These are phyloP conservation scores for Antitrichia curtipendula DNA, from an alignment of 225 moss, liverwort and hornwort genomes.

Conservation along the genomic window DNA sequence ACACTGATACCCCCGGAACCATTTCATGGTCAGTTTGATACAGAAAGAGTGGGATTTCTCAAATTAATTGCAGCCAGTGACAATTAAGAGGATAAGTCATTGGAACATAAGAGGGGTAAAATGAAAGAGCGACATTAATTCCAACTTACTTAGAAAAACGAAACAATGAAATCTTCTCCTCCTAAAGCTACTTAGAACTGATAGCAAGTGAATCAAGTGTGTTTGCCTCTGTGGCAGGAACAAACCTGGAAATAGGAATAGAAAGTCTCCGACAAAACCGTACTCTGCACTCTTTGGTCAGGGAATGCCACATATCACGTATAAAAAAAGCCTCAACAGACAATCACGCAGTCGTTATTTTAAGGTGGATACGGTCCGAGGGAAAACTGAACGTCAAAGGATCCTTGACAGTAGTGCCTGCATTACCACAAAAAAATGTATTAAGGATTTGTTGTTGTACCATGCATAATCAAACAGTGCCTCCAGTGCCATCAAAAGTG, in stretches of 20 bases:
- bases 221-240: not conserved
- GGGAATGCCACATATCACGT: not conserved
- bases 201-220: not conserved
- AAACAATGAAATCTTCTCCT: not conserved
- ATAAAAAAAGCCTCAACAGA: not conserved
- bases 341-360: not conserved
- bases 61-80: not conserved
- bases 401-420: slow-evolving; percentile 68
- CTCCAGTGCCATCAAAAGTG: not conserved
- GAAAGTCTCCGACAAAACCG: slow-evolving; percentile 59
- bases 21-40: not conserved
- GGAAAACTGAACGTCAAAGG: slow-evolving; percentile 94
- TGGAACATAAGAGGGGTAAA: not conserved
- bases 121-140: not conserved
- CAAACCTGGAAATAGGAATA: slow-evolving; percentile 85
- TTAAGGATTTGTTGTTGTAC: not conserved
- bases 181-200: not conserved
- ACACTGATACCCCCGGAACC: slow-evolving; percentile 35
- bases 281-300: slow-evolving; percentile 46
- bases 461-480: not conserved
- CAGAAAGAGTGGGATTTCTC: not conserved
- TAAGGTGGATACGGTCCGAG: slow-evolving; percentile 53
- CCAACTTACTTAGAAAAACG: not conserved
- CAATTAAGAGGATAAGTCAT: not conserved
- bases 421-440: not conserved